These are phyloP conservation scores for Pestalotiopsis sp. DNA, from an alignment of 2,329 filamentous ascomycete species.

Conservation along the genomic window DNA sequence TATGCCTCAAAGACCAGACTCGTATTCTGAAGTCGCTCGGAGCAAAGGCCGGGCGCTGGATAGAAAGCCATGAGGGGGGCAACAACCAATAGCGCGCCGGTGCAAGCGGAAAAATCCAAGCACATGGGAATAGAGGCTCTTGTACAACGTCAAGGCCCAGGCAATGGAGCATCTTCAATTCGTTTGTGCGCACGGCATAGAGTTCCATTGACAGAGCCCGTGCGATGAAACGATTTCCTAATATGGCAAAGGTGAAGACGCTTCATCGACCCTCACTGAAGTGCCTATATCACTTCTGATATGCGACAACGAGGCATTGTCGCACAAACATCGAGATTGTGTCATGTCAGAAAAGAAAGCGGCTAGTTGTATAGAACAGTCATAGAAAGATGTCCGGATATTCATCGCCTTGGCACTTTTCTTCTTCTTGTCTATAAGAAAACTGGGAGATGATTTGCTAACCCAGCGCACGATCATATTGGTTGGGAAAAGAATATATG, in stretches of 20 bases:
- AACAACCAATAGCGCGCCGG: background rate
- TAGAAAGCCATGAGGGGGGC: background rate
- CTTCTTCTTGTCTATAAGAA: background rate
- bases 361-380: background rate
- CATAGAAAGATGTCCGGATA: background rate
- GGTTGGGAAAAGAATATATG: background rate
- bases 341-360: background rate
- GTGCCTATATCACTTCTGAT: background rate
- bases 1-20: background rate
- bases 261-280: background rate
- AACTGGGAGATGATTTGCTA: background rate
- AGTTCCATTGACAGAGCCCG: background rate
- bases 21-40: background rate
- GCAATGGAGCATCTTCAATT: background rate
- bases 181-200: background rate
- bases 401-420: background rate
- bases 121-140: background rate
- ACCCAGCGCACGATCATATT: background rate
- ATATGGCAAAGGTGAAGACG: background rate
- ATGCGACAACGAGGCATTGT: background rate
- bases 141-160: background rate
- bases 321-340: background rate
- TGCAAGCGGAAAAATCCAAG: background rate
- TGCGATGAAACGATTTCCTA: background rate
- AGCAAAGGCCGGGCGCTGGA: background rate